Base-by-base conservation (phyloP, 306 rosid species). In the Medicago ruthenica region DNA sequence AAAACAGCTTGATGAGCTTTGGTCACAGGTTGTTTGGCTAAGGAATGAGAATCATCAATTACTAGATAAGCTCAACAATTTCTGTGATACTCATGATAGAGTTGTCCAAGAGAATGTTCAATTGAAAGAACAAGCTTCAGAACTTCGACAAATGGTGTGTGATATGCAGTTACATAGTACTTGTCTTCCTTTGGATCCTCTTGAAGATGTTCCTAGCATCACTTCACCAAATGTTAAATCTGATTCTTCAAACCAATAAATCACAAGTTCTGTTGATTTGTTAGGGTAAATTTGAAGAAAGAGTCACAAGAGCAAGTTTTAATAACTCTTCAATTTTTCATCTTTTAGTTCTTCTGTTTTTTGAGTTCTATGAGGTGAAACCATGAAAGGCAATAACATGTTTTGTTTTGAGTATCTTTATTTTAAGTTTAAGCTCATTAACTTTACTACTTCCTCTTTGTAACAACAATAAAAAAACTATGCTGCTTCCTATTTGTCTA, bases 1-100 rank as follows among this genome's bases (percentile, higher is more conserved):
- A 83, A 90, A 87, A 45, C 99, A 96, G 79, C 90, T 96, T 67
- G 99, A 96, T 71, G 99, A 92, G 81, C 90, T 96, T 1, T 96
- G 99, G 97, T 92, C 98, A 13, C 97, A 92, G 81, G 96, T 92
- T 4, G 85, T 90, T 24, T 96, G 99, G 97, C 91, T 92, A 0
- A 82, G 97, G 68, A 90, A 87, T 78, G 97, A 96, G 87, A 95
- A 95, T 17, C 96, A 85, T 70, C 93, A 90, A 59, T 82, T 95
- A 44, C 45, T 92, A 3, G 92, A 90, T 53, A 90, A 88, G 76
- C 77, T 96, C 51, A 92, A 88, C 84, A 85, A 87, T 79, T 84
- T 81, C 4, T 88, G 91, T 0, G 99, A 92, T 63, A 57, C 87
- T 37, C 96, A 88, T 31, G 97, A 92, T 27, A 83, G 7, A 34